phyloP scores from a whole-genome alignment of 257 asterid genomes.

The Salvia miltiorrhiza region DNA sequence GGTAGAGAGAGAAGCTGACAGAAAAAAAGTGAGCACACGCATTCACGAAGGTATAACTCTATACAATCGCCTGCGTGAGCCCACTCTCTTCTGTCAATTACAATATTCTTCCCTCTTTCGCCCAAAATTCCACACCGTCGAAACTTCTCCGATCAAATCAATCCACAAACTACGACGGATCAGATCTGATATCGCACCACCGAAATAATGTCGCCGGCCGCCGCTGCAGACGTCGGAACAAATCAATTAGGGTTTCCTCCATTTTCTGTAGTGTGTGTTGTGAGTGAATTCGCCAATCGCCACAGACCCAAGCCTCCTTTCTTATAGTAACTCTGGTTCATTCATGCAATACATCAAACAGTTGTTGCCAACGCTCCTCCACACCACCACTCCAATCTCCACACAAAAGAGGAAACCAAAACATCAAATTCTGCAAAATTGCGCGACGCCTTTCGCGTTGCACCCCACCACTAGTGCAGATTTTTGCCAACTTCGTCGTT shows the following conservation, averaged over 20 bases:
- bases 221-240: neutral
- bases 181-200: conserved; percentile 44
- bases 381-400: too few species aligned
- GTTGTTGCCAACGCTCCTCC: neutral
- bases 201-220: neutral
- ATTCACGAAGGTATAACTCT: conserved; percentile 24
- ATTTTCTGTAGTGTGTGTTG: neutral
- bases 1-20: conserved; percentile 36
- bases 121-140: neutral
- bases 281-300: neutral
- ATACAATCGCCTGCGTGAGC: conserved; percentile 49
- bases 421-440: neutral
- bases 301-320: neutral
- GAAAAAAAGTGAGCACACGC: conserved; percentile 54
- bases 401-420: neutral
- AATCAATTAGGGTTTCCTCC: conserved; percentile 13
- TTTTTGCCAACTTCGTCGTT: neutral
- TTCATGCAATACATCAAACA: conserved; percentile 21
- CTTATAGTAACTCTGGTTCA: neutral
- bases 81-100: conserved; percentile 60
- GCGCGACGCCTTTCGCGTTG: neutral
- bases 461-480: neutral
- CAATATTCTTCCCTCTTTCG: conserved; percentile 8
- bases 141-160: neutral
- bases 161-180: neutral